These are phyloP conservation scores for Chalaropsis thielavioides DNA, from an alignment of 2,329 filamentous ascomycete species.

Conservation along the genomic window DNA sequence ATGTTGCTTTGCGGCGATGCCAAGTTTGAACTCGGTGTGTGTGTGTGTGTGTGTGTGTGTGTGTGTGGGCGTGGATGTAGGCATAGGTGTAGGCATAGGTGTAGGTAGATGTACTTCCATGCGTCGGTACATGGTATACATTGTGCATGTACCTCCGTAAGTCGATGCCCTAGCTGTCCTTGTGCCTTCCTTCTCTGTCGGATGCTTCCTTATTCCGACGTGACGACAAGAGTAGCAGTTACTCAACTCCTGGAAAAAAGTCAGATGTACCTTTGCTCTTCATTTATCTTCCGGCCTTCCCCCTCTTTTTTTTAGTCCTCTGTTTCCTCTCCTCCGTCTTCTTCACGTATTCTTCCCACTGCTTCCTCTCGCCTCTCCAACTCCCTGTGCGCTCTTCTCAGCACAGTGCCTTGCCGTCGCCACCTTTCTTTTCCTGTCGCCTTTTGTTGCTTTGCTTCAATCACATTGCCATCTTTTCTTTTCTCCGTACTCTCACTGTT, in stretches of 20 bases:
- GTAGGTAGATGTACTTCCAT: background rate
- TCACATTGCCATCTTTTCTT: background rate
- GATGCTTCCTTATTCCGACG: background rate
- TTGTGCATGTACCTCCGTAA: too few species aligned
- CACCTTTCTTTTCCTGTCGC: background rate
- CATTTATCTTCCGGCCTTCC: background rate
- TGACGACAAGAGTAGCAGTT: background rate
- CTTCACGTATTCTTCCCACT: background rate
- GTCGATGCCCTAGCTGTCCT: too few species aligned
- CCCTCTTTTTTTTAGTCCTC: background rate
- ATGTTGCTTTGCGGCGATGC: conserved; percentile 2
- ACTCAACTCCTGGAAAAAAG: background rate
- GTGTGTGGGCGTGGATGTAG: too few species aligned
- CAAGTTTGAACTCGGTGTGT: background rate
- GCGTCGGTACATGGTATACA: background rate
- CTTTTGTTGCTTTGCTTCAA: background rate
- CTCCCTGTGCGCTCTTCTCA: background rate
- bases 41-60: background rate
- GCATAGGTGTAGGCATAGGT: too few species aligned
- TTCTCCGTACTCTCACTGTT: background rate
- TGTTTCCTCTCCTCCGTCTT: too few species aligned
- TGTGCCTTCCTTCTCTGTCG: background rate
- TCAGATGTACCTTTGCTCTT: background rate
- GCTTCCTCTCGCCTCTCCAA: background rate
- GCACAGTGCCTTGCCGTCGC: background rate